Conservation (phyloP, 2,329 filamentous ascomycete genomes). For the Monilinia laxa region DNA sequence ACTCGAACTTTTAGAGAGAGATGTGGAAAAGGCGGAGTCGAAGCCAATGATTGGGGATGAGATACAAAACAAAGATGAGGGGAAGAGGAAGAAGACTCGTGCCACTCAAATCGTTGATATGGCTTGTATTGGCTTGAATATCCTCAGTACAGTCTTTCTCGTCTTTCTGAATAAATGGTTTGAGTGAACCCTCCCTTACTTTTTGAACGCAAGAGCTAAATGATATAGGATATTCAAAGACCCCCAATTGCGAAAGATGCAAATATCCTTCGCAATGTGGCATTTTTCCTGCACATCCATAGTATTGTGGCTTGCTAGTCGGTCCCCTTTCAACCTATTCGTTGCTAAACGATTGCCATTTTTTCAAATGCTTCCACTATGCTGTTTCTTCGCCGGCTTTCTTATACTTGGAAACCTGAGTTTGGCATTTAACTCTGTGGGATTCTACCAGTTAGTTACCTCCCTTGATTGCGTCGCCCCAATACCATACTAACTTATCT, state of each 20-base stretch:
- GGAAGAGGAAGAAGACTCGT: slow-evolving; percentile 21
- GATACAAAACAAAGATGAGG: slow-evolving; percentile 16
- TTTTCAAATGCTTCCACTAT: slow-evolving; percentile 47
- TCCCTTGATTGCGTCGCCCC: background rate
- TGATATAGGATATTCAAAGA: slow-evolving; percentile 46
- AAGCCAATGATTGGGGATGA: slow-evolving; percentile 28
- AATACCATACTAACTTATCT: background rate
- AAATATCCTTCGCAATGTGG: slow-evolving; percentile 50
- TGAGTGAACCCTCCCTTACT: slow-evolving; percentile 2
- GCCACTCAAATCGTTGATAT: slow-evolving; percentile 32
- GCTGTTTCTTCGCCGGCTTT: slow-evolving; percentile 48
- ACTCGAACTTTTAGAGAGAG: slow-evolving; percentile 26
- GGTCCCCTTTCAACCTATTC: slow-evolving; percentile 46
- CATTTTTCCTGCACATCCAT: slow-evolving; percentile 48
- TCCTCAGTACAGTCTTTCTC: slow-evolving; percentile 45
- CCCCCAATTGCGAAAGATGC: slow-evolving; percentile 46
- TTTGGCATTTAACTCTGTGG: slow-evolving; percentile 48
- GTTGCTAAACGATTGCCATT: slow-evolving; percentile 46
- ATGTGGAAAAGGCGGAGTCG: slow-evolving; percentile 35
- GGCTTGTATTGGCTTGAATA: slow-evolving; percentile 45
- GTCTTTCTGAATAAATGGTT: slow-evolving; percentile 49
- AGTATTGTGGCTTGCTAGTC: slow-evolving; percentile 46
- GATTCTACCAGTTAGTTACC: slow-evolving; percentile 45
- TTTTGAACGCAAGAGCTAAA: slow-evolving; percentile 9
- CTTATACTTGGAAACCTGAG: slow-evolving; percentile 48